phyloP scores from a whole-genome alignment of 2,329 filamentous ascomycete genomes.

The Periglandula ipomoeae region DNA sequence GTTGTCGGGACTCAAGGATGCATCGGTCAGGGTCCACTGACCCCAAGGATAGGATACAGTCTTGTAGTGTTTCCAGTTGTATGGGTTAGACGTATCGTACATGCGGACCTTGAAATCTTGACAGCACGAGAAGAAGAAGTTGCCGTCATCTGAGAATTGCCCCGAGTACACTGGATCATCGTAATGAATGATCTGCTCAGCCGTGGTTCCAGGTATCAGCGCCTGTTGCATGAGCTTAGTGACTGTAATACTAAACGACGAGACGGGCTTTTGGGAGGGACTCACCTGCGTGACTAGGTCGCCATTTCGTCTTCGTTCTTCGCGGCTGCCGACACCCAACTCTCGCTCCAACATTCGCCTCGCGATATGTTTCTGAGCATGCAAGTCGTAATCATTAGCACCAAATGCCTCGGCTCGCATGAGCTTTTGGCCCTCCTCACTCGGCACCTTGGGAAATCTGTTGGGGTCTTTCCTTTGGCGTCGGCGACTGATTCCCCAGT shows the following conservation, averaged over 20 bases:
- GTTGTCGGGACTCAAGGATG: slow-evolving; percentile 84
- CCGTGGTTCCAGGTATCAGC: slow-evolving; percentile 66
- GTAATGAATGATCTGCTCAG: slow-evolving; percentile 84
- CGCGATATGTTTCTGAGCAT: slow-evolving; percentile 51
- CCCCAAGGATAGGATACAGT: slow-evolving; percentile 77
- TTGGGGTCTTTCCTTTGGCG: slow-evolving; percentile 37
- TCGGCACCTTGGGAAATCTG: slow-evolving; percentile 76
- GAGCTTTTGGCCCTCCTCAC: slow-evolving; percentile 61
- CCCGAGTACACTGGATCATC: slow-evolving; percentile 84
- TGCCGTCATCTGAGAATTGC: slow-evolving; percentile 93
- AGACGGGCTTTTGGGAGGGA: not conserved
- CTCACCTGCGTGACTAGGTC: slow-evolving; percentile 59
- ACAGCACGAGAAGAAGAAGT: slow-evolving; percentile 89
- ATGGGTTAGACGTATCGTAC: slow-evolving; percentile 95
- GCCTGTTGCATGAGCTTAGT: slow-evolving; percentile 34
- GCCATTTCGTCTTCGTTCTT: slow-evolving; percentile 51
- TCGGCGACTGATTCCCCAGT: slow-evolving; percentile 36
- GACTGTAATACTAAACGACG: not conserved
- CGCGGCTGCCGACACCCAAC: slow-evolving; percentile 57
- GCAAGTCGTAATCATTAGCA: slow-evolving; percentile 46
- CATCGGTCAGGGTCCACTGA: slow-evolving; percentile 94
- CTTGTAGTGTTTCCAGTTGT: slow-evolving; percentile 94
- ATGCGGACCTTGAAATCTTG: slow-evolving; percentile 93
- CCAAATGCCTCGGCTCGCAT: slow-evolving; percentile 83
- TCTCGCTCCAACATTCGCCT: slow-evolving; percentile 73